Evolutionary conservation across 768 basidiomycete genomes (phyloP).

Genomic region (Leccinum barrowsii): DNA sequence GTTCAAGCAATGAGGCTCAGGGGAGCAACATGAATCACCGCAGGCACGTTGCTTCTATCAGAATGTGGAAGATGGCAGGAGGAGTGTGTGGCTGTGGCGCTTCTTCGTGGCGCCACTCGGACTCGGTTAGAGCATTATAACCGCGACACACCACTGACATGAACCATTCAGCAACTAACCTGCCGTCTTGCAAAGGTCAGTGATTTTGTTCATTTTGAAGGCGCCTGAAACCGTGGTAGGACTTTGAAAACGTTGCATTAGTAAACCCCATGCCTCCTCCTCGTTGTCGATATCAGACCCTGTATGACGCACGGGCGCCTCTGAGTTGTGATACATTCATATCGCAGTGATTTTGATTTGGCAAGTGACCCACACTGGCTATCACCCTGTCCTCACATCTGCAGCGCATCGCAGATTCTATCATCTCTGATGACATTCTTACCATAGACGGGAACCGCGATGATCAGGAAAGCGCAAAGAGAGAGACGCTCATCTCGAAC

Average conservation of each 20-base stretch:
- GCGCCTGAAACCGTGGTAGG: neutral
- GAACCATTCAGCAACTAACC: too few species aligned
- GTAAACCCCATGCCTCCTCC: slow-evolving; percentile 8
- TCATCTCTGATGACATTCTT: neutral
- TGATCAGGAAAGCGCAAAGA: neutral
- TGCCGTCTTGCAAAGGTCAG: too few species aligned
- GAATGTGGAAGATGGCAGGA: neutral
- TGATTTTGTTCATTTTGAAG: neutral
- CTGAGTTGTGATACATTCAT: neutral
- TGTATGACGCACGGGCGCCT: neutral
- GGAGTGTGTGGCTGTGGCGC: neutral
- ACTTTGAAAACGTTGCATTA: neutral
- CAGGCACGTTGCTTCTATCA: slow-evolving; percentile 8
- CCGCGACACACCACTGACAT: too few species aligned
- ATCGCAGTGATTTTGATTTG: neutral
- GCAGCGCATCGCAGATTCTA: neutral
- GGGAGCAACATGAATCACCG: neutral
- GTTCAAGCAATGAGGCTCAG: slow-evolving; percentile 12
- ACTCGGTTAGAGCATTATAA: too few species aligned
- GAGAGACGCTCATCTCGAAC: slow-evolving; percentile 6
- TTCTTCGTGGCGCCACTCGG: neutral
- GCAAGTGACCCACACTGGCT: neutral
- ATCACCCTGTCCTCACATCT: neutral
- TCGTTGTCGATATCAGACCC: slow-evolving; percentile 1
- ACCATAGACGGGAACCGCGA: neutral